Evolutionary conservation across 345 rosid species (phyloP).

Genomic region (Anacardium occidentale): DNA sequence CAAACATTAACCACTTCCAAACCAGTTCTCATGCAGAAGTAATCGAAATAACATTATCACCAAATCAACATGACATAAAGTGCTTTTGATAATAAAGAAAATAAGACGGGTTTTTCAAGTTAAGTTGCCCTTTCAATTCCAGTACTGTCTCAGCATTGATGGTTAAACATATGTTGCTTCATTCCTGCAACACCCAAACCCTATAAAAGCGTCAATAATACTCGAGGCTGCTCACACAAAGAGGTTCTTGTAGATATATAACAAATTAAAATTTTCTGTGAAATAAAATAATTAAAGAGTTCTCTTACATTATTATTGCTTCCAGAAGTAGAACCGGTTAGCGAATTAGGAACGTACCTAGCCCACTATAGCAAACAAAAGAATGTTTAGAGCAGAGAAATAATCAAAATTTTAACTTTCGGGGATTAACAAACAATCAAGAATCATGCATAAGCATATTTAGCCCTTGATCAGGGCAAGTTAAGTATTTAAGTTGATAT

Average conservation of each 20-base stretch:
- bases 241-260: not conserved
- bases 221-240: not conserved
- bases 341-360: constrained; percentile 82
- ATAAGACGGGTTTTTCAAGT: constrained; percentile 3
- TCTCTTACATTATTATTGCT: constrained; percentile 48
- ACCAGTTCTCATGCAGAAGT: not conserved
- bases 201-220: constrained; percentile 11
- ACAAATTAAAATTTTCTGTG: not conserved
- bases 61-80: not conserved
- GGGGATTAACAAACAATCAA: not conserved
- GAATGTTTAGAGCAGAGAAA: not conserved
- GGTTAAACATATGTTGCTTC: constrained; percentile 23
- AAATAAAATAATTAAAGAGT: not conserved
- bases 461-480: not conserved
- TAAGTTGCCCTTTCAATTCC: not conserved
- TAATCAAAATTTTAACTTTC: not conserved
- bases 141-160: not conserved
- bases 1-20: not conserved
- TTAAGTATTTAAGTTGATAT: not conserved
- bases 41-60: not conserved
- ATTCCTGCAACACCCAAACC: constrained; percentile 40
- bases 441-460: not conserved
- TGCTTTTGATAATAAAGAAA: not conserved
- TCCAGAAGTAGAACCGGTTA: constrained; percentile 56
- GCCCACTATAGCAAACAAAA: constrained; percentile 59